These are phyloP conservation scores for Globisporangium abappressorium DNA, from an alignment of 352 stramenopile genomes.

Conservation along the genomic window DNA sequence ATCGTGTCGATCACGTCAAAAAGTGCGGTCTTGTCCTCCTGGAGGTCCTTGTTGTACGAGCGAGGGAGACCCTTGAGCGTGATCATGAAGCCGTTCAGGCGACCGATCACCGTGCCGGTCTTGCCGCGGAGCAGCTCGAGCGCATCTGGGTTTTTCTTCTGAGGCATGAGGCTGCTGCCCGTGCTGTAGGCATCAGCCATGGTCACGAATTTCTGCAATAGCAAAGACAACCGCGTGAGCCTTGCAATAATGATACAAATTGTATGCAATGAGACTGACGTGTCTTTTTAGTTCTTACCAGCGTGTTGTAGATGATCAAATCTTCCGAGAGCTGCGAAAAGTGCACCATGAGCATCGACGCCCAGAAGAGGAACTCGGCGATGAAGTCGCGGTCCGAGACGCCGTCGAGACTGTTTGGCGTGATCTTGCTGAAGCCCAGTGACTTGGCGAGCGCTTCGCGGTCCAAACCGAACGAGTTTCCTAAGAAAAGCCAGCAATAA, in stretches of 20 bases:
- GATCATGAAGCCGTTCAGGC: conserved; percentile 93
- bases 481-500: conserved; percentile 11
- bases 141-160: conserved; percentile 99
- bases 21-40: conserved; percentile 98
- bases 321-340: conserved; percentile 98
- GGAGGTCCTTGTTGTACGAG: conserved; percentile 99
- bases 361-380: conserved; percentile 98
- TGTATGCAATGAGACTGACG: background rate
- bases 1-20: conserved; percentile 98
- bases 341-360: conserved; percentile 94
- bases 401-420: conserved; percentile 96
- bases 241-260: background rate
- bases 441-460: conserved; percentile 91
- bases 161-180: conserved; percentile 98
- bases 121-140: conserved; percentile 98
- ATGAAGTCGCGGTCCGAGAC: conserved; percentile 99
- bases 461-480: conserved; percentile 98
- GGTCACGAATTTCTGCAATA: conserved; percentile 85
- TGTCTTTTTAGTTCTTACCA: conserved; percentile 27
- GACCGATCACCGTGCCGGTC: conserved; percentile 93
- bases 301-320: conserved; percentile 97
- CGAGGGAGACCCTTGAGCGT: conserved; percentile 96
- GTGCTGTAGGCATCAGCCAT: conserved; percentile 98
- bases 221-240: background rate
- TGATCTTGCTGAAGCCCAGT: conserved; percentile 93